Percentiles rank a stretch among this genome's conserved stretches.
Conservation (phyloP, 148 eudicot genomes). For the Linanthus parryae region DNA sequence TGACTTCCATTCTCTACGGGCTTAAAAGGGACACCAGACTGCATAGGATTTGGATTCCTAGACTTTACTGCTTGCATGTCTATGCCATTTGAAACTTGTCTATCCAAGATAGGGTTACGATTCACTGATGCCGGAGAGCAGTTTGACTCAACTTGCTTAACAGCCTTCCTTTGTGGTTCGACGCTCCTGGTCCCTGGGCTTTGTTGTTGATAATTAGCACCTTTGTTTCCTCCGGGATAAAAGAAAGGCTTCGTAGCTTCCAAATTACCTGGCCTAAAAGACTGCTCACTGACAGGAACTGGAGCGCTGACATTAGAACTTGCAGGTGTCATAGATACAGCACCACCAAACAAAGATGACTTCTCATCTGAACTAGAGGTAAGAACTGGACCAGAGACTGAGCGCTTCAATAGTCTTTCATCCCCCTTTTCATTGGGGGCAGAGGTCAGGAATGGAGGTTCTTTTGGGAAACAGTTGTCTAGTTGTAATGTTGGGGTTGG, state of each 20-base stretch:
- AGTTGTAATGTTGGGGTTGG: slow-evolving; percentile 49
- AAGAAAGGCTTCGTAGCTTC: slow-evolving; percentile 27
- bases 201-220: slow-evolving; percentile 24
- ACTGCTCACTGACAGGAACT: slow-evolving; percentile 17
- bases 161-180: slow-evolving; percentile 28
- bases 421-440: slow-evolving; percentile 17
- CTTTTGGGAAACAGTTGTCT: slow-evolving; percentile 31
- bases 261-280: slow-evolving; percentile 22
- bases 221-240: slow-evolving; percentile 27
- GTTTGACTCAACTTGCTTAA: slow-evolving; percentile 46
- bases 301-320: slow-evolving; percentile 3
- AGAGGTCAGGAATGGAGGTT: slow-evolving; percentile 20
- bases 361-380: slow-evolving; percentile 15
- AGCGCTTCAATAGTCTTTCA: slow-evolving; percentile 16
- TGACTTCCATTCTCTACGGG: slow-evolving; percentile 35
- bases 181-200: slow-evolving; percentile 29
- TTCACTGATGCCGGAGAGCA: slow-evolving; percentile 35
- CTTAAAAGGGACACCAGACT: slow-evolving; percentile 37
- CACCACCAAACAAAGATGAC: slow-evolving; percentile 21
- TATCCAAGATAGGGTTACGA: slow-evolving; percentile 26
- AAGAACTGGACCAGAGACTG: slow-evolving; percentile 14
- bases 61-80: slow-evolving; percentile 26
- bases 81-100: slow-evolving; percentile 23
- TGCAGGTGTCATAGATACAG: slow-evolving; percentile 19
- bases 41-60: slow-evolving; percentile 24